Evolutionary conservation across 2,329 filamentous ascomycete genomes (phyloP).

Genomic region (Penicillium sclerotigenum): DNA sequence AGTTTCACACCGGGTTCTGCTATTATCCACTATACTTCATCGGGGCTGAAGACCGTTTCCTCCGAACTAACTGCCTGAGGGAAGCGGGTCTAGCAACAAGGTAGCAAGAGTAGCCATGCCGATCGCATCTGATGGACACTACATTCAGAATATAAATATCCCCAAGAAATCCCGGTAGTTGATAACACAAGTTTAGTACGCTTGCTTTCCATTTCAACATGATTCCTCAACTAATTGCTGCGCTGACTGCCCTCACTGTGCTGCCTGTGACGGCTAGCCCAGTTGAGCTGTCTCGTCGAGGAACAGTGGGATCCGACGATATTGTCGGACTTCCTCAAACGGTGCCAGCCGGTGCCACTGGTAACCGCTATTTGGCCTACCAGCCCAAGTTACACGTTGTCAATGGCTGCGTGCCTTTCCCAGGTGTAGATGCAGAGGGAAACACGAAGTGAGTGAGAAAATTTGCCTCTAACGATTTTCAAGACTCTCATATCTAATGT

Average conservation of each 20-base stretch:
- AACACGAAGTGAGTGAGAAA: conserved; percentile 52
- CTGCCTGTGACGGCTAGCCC: background rate
- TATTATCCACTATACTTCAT: conserved; percentile 1
- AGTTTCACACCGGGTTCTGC: background rate
- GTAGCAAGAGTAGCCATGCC: too few relatives aligned
- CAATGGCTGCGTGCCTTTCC: conserved; percentile 62
- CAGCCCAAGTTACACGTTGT: conserved; percentile 55
- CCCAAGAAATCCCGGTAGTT: background rate
- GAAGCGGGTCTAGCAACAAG: background rate
- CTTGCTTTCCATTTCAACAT: background rate
- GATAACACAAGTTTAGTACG: background rate
- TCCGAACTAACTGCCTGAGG: background rate
- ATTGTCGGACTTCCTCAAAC: conserved; percentile 55
- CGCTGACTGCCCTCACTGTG: conserved; percentile 2
- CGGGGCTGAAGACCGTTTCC: background rate
- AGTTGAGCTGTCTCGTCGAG: conserved; percentile 29
- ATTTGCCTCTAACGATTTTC: background rate
- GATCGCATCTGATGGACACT: too few relatives aligned
- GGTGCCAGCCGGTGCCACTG: conserved; percentile 48
- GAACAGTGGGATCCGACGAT: conserved; percentile 44
- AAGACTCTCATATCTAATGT: background rate
- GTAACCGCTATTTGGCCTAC: conserved; percentile 54
- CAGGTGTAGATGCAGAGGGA: conserved; percentile 57
- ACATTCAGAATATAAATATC: background rate
- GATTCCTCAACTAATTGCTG: conserved; percentile 4